Base-by-base conservation (phyloP, 2,329 filamentous ascomycete species). In the Apiospora hydei region DNA sequence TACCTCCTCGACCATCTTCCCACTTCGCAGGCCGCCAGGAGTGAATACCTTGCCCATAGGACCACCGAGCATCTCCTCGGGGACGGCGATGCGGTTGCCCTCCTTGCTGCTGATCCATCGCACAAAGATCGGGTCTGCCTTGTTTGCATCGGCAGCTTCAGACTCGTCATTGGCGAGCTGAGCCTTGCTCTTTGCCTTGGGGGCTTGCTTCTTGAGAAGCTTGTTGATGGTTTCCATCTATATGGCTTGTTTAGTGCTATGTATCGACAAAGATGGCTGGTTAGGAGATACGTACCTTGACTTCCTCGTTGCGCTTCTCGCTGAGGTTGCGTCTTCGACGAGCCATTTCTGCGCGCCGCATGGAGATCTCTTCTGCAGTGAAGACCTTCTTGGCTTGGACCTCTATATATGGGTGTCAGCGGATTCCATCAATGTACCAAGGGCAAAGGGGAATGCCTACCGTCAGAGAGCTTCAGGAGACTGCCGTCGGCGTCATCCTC, bases 161-260 rank as follows among this genome's bases (percentile, higher is more conserved):
- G 85, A 84, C 2, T 83, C 84, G 13, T 85, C 86, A 14, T 87
- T 87, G 46, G 85, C 88, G 38, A 82, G 70, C 76, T 84, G 72
- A 44, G 81, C 86, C 76, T 88, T 89, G 75, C 86, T 85, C 75
- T 88, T 92, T 71, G 89, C 90, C 82, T 96, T 95, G 34, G 93
- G 92, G 0, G 93, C 93, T 80, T 95, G 94, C 80, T 95, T 95
- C 82, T 95, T 95, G 70, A 96, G 89, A 1, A 96, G 90, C 78
- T 95, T 95, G 85, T 96, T 95, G 88, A 96, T 96, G 0, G 94
- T 96, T 85, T 96, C 94, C 89, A 94, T 94, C 93, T 95, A 76
- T 72, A 34, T 72, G 68, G 26, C 2, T 26, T 64, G 46, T 67
- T 73, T 70, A 73, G 14, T 44, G 16, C 51, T 5, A 24, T 16